These are phyloP conservation scores for Pseudonectria buxi DNA, from an alignment of 2,329 filamentous ascomycete genomes.

Conservation along the genomic window DNA sequence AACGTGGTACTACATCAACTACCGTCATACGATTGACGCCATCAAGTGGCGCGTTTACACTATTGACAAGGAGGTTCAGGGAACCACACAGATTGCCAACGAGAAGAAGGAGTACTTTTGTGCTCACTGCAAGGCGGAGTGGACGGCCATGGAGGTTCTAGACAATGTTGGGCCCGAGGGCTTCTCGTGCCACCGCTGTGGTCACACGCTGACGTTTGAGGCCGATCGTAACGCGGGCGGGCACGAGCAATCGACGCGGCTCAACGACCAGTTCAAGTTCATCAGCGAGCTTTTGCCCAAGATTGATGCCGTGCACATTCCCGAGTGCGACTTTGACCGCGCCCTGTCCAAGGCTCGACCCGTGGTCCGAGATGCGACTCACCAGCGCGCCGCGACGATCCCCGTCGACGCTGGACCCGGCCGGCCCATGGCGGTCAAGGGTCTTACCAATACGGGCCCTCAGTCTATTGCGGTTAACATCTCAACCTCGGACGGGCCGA, in stretches of 20 bases:
- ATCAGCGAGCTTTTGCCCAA: conserved; percentile 69
- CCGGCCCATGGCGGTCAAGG: conserved; percentile 62
- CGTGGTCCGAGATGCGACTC: conserved; percentile 58
- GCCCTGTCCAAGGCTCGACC: conserved; percentile 58
- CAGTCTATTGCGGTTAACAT: conserved; percentile 66
- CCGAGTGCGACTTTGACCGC: conserved; percentile 66
- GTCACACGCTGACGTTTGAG: conserved; percentile 55
- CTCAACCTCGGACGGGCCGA: conserved; percentile 57
- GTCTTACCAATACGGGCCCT: conserved; percentile 58
- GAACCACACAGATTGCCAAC: conserved; percentile 67
- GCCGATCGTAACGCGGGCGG: conserved; percentile 62
- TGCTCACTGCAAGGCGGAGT: conserved; percentile 72
- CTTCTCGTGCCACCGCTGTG: conserved; percentile 80
- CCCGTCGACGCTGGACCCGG: conserved; percentile 47
- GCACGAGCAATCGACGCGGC: conserved; percentile 63
- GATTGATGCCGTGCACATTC: conserved; percentile 68
- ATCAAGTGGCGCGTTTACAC: conserved; percentile 92
- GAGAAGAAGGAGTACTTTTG: conserved; percentile 94
- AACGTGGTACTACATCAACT: conserved; percentile 97
- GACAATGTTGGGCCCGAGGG: conserved; percentile 64
- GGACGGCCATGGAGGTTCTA: conserved; percentile 83
- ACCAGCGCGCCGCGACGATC: conserved; percentile 56
- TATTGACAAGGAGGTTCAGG: conserved; percentile 82
- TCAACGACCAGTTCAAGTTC: conserved; percentile 75
- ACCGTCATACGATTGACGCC: conserved; percentile 86